Evolutionary conservation across 352 stramenopile species (phyloP), one percentile per base, ranked within the genome.

Genomic region (Halophytophthora batemanensis): DNA sequence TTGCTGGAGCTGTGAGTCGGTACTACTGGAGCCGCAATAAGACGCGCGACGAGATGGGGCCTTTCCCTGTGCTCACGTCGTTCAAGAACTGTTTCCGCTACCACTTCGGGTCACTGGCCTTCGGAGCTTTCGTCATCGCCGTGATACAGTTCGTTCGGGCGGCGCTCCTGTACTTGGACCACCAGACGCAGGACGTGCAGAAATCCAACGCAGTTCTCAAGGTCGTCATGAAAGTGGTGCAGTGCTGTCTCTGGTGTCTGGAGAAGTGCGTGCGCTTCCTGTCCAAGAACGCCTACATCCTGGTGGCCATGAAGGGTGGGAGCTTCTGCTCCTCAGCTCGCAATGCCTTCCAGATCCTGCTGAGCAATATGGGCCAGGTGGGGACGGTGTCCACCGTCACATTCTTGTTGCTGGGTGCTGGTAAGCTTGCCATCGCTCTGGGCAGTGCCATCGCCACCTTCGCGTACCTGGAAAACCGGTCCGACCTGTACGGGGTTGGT

Each of bases 201-300:
- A 61, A 86, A 42, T 80, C 71, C 37, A 96, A 93, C 33, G 29
- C 87, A 8, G 61, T 82, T 1, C 64, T 96, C 21, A 95, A 87
- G 31, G 85, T 95, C 46, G 56, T 93, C 21, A 91, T 96, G 46
- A 90, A 90, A 17, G 50, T 71, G 5, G 75, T 91, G 11, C 86
- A 97, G 61, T 98, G 96, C 67, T 98, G 83, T 65, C 68, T 99
- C 40, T 98, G 89, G 80, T 98, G 93, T 59, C 56, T 96, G 2
- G 86, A 96, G 48, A 98, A 97, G 48, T 97, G 89, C 50, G 84
- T 99, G 54, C 93, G 91, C 46, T 99, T 98, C 59, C 66, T 99
- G n/a, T 98, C 97, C 61, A 98, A 98, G 67, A 98, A 98, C 75
- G 89, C 89, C 0, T 98, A 97, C 62, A 97, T 97, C 41, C 66